Evolutionary conservation across 208 protist genomes (phyloP), one percentile per base, ranked within the genome.

Genomic region (Kentomonas sorsogonicus): DNA sequence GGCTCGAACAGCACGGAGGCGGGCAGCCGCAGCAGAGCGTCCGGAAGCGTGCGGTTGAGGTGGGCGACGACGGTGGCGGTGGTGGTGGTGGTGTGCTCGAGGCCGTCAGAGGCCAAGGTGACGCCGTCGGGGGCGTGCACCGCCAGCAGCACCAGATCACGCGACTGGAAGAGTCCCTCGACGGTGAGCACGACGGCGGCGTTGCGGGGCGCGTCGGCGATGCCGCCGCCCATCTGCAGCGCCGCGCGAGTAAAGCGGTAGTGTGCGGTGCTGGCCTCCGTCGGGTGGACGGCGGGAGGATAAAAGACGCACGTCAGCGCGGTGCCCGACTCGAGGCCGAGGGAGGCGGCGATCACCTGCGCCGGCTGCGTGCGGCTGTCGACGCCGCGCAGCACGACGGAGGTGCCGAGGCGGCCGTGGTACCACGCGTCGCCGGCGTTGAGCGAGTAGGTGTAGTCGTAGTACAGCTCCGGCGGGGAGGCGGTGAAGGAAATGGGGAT

Each of bases 271-370:
- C 74, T 77, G n/a, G 53, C 15, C 39, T 82, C 74, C 2, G 23
- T 48, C 30, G 73, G 27, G 33, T 6, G n/a, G 1, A 10, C 4
- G 25, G 63, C 60, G 6, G 73, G 69, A n/a, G 66, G 43, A 50
- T 78, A 86, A 53, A 80, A 86, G 4, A 84, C 69, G 55, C 78
- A 86, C 10, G 71, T 65, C 23, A 26, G 50, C 13, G 69, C 34
- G 4, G 68, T 57, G 9, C 67, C 76, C 0, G 54, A 40, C 18
- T 43, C 29, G 16, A 51, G 22, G 16, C 73, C 68, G 57, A 75
- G 53, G 10, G 63, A 58, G 45, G 59, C 48, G 51, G 62, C 69
- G 20, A 84, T 18, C 40, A 84, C 54, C 34, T 61, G 61, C 22
- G 60, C 29, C 22, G 30, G 26, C 13, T 43, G 25, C 46, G 34